Evolutionary conservation across 129 eudicot species (phyloP).

Genomic region (Helichrysum umbraculigerum): DNA sequence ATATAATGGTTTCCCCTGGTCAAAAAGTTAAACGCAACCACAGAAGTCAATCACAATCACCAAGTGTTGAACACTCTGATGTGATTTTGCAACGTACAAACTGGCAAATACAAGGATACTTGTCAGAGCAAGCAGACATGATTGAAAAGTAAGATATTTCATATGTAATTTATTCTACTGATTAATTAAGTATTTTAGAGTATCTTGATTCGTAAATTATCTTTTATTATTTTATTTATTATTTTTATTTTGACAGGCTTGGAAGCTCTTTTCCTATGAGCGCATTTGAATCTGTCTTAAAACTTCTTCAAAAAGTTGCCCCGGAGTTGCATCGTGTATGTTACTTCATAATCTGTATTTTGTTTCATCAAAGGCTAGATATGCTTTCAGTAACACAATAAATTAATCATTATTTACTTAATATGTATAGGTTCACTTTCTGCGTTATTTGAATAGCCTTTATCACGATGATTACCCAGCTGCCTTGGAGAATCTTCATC

Average conservation of each 20-base stretch:
- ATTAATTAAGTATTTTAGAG: not conserved
- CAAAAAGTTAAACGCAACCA: constrained; percentile 38
- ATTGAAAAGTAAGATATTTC: constrained; percentile 63
- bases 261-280: constrained; percentile 85
- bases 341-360: constrained; percentile 8
- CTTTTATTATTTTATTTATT: not conserved
- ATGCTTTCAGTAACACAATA: not conserved
- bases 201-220: constrained; percentile 18
- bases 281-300: constrained; percentile 74
- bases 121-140: constrained; percentile 75
- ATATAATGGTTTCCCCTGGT: constrained; percentile 45
- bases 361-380: not conserved
- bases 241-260: constrained; percentile 51
- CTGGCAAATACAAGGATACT: constrained; percentile 93
- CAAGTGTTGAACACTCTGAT: constrained; percentile 39
- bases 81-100: constrained; percentile 70
- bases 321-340: constrained; percentile 94
- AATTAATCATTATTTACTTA: not conserved
- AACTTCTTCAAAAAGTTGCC: constrained; percentile 84
- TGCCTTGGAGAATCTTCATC: constrained; percentile 92
- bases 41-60: constrained; percentile 28
- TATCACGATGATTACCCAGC: constrained; percentile 87
- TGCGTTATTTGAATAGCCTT: constrained; percentile 83
- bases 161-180: not conserved
- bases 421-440: constrained; percentile 73